Conservation (phyloP, 805 yeast genomes). For the Sugiyamaella boreocaroliniensis region DNA sequence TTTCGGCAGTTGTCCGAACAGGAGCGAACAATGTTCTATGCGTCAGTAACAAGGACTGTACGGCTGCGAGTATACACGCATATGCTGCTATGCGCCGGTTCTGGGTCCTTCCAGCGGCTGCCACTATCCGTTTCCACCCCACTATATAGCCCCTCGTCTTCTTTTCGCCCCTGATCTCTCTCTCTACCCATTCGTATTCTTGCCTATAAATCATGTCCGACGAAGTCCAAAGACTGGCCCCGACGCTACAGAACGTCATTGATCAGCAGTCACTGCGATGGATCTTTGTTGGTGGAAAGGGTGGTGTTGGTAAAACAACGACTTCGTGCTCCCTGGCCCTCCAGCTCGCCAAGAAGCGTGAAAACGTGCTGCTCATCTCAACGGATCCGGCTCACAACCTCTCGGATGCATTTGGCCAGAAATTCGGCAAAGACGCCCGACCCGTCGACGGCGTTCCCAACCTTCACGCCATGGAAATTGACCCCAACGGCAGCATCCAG, state of each 20-base stretch:
- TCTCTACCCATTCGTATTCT: background rate
- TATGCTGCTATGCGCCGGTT: background rate
- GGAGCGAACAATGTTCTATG: background rate
- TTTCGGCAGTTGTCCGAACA: no score
- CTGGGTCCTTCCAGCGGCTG: background rate
- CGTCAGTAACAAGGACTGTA: background rate
- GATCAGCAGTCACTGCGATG: slow-evolving; percentile 62
- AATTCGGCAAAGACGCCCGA: slow-evolving; percentile 95
- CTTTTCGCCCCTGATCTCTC: background rate
- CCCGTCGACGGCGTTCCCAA: slow-evolving; percentile 83
- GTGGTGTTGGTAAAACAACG: slow-evolving; percentile 99
- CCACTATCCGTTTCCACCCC: background rate
- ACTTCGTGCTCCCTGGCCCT: slow-evolving; percentile 93
- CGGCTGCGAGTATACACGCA: background rate
- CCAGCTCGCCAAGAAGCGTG: slow-evolving; percentile 80
- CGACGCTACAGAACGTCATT: slow-evolving; percentile 36
- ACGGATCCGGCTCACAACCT: slow-evolving; percentile 98
- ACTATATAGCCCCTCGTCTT: background rate
- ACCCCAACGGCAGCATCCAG: slow-evolving; percentile 87
- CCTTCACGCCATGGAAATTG: slow-evolving; percentile 96
- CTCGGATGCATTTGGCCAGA: slow-evolving; percentile 97
- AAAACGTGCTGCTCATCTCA: slow-evolving; percentile 80
- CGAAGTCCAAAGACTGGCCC: slow-evolving; percentile 27
- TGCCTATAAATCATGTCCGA: slow-evolving; percentile 9
- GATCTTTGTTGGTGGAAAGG: slow-evolving; percentile 99